Evolutionary conservation across 139 green algal genomes (phyloP).

Genomic region (Chlorella sp.): DNA sequence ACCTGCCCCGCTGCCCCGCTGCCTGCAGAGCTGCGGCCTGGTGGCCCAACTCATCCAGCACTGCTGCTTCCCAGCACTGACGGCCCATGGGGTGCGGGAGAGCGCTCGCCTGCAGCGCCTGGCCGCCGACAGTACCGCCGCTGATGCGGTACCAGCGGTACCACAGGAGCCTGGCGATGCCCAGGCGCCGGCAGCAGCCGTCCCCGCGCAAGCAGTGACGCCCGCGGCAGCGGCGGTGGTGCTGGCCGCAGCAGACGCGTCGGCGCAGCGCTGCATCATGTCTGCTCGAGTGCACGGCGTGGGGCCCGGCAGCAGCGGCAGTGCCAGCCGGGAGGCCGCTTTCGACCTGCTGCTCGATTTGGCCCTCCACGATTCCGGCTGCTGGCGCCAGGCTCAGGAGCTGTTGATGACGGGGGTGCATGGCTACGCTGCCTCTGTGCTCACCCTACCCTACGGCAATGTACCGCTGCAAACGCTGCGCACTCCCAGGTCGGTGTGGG

Average conservation of each 20-base stretch:
- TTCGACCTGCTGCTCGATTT: constrained; percentile 48
- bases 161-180: too few relatives aligned
- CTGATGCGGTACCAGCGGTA: neutral
- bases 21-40: constrained; percentile 59
- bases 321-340: constrained; percentile 18
- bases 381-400: constrained; percentile 22
- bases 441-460: neutral
- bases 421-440: neutral
- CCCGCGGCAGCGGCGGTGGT: neutral
- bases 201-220: neutral
- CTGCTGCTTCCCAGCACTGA: constrained; percentile 26
- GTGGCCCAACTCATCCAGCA: constrained; percentile 37
- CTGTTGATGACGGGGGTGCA: neutral
- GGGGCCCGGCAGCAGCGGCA: neutral
- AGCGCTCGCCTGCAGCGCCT: neutral
- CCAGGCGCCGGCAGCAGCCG: neutral
- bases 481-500: neutral
- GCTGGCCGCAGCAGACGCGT: neutral
- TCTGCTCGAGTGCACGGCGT: neutral
- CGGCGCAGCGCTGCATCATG: constrained; percentile 3
- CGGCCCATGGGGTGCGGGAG: neutral
- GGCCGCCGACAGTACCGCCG: neutral
- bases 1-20: too few relatives aligned
- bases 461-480: neutral
- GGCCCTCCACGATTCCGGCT: constrained; percentile 19